Conservation (phyloP, 2,329 filamentous ascomycete species). For the Pseudocercospora fijiensis region DNA sequence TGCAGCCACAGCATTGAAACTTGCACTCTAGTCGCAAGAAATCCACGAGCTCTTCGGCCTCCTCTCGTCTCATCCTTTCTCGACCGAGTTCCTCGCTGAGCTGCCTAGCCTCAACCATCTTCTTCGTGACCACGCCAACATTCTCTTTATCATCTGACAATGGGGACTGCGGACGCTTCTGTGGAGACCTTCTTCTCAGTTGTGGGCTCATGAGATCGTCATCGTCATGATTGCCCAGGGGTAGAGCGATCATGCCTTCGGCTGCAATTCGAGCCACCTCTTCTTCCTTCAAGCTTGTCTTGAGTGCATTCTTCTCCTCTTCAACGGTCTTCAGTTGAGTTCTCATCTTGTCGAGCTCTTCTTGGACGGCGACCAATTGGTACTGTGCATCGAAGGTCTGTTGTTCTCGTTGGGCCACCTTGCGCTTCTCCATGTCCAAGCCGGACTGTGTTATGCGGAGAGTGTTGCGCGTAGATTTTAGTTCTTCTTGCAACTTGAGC, state of each 20-base stretch:
- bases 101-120: constrained; percentile 49
- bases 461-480: constrained; percentile 61
- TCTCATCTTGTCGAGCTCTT: constrained; percentile 64
- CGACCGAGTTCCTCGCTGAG: constrained; percentile 53
- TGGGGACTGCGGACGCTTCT: constrained; percentile 51
- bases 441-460: constrained; percentile 58
- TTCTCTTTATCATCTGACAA: constrained; percentile 51
- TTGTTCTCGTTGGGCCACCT: constrained; percentile 62
- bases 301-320: constrained; percentile 72
- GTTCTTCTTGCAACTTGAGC: constrained; percentile 71
- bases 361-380: constrained; percentile 62
- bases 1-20: constrained; percentile 65
- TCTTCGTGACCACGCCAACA: constrained; percentile 40
- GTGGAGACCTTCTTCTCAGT: constrained; percentile 19
- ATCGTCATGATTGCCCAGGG: constrained; percentile 50
- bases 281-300: constrained; percentile 69
- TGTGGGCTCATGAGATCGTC: constrained; percentile 63
- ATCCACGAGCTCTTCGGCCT: constrained; percentile 70
- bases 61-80: constrained; percentile 61
- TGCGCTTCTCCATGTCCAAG: constrained; percentile 63
- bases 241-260: constrained; percentile 67
- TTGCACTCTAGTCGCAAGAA: constrained; percentile 75
- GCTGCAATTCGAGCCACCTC: constrained; percentile 71
- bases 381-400: constrained; percentile 69
- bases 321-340: constrained; percentile 65